Evolutionary conservation across 805 yeast genomes (phyloP), one percentile per base, ranked within the genome.

Genomic region (Yarrowia sp.): DNA sequence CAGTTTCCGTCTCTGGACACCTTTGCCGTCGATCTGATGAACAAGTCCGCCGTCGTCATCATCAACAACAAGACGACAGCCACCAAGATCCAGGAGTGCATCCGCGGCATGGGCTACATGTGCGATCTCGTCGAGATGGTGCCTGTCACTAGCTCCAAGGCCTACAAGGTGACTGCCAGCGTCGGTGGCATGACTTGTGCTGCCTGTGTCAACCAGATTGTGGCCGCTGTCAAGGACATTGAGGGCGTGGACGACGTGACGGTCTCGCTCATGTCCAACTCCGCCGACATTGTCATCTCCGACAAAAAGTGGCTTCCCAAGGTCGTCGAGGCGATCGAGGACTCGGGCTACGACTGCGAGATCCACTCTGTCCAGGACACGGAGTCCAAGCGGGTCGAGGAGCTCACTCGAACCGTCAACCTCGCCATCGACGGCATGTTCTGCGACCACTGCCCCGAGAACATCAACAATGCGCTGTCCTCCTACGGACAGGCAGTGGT

Each of bases 161-260:
- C 72, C 24, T 80, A 76, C 66, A 80, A 79, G 66, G 81, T 85
- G 8, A 74, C 78, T 10, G 90, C 90, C 0, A 73, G 83, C 0
- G 82, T 88, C 44, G 88, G 86, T 10, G 93, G 92, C 3, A 86
- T 87, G 71, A 83, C 90, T 0, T 88, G 93, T 73, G 84, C 88
- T 7, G 83, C 90, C 0, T 86, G 94, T 71, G 83, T 83, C 1
- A 78, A 78, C 39, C 76, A 92, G 0, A 81, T 88, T 10, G 73
- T 76, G 9, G 72, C 77, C 8, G 31, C 82, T 76, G 24, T 70
- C 70, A 32, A 79, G 19, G 62, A 76, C 4, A 68, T 86, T 38
- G 79, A 81, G 1, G 84, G 81, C 69, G 81, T 87, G 2, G 71
- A 78, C 18, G 83, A 80, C 16, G 77, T 79, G 32, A 81, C 82